Evolutionary conservation across 2,329 filamentous ascomycete species (phyloP), one percentile per base, ranked within the genome.

Genomic region (Neopestalotiopsis clavispora): DNA sequence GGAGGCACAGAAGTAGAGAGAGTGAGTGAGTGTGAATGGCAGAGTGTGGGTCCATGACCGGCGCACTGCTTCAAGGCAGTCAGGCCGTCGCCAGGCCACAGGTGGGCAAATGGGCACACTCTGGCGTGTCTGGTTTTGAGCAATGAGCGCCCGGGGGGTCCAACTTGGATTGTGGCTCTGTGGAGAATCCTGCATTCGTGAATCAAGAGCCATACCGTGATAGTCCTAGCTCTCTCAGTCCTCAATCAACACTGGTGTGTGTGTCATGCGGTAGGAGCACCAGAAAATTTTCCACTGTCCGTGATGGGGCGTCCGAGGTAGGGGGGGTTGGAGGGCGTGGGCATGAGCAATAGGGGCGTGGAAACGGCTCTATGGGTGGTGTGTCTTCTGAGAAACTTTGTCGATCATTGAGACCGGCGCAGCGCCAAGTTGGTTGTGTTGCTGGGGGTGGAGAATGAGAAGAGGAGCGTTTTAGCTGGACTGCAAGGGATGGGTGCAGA

Each of bases 371-470:
- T 7, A 17, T 12, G 49, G 42, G 63, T 14, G 42, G 63, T 14
- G 42, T 56, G 28, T n/a, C 28, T 28, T 28, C 17, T 52, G 13
- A 28, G 42, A 20, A 52, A 13, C 23, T 45, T 52, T 52, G 49
- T 57, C 62, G 40, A 65, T 65, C 62, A 65, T 65, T 45, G 62
- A 65, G 62, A 65, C 62, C n/a, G 40, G 62, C 42, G 20, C n/a
- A 52, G 13, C 40, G 17, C 30, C 60, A 38, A 62, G 38, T 10
- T 28, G 20, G n/a, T 20, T 49, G 40, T 65, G 62, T 32, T 23
- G 34, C 40, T 23, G 45, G 42, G 63, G 63, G 63, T 66, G 63
- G 63, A 28, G 42, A 13, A 49, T 49, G 38, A 65, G 60, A n/a
- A 63, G 34, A 38, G 34, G 34, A 65, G 62, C 40, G 42, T 65